Evolutionary conservation across 139 green algal species (phyloP).

Genomic region (Chloropicon primus): DNA sequence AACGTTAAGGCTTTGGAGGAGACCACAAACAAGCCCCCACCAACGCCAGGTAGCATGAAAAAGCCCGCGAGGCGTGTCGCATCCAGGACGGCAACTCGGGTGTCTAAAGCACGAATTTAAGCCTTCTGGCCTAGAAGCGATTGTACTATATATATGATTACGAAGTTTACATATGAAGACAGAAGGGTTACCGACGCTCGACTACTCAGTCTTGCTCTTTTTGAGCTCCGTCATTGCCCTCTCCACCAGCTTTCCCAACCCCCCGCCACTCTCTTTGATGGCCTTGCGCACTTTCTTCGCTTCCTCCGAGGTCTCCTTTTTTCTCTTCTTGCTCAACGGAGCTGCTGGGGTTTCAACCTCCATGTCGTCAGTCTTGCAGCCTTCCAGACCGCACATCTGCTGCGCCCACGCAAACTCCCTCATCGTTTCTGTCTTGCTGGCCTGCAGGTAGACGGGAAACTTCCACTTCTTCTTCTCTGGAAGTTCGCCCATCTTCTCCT

Average conservation of each 20-base stretch:
- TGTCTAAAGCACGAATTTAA: too few species aligned
- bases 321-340: not conserved
- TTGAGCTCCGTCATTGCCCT: not conserved
- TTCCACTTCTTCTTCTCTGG: not conserved
- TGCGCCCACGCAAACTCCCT: not conserved
- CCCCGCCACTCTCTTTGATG: not conserved
- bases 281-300: not conserved
- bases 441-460: not conserved
- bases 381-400: not conserved
- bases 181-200: too few species aligned
- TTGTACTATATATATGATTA: not conserved
- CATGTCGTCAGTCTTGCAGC: not conserved
- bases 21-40: not conserved
- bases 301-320: not conserved
- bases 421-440: not conserved
- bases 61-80: not conserved
- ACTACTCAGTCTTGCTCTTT: too few species aligned
- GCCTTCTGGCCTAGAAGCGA: too few species aligned
- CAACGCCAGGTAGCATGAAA: too few species aligned
- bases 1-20: conserved; percentile 21
- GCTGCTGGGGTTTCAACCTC: too few species aligned
- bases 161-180: too few species aligned
- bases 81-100: not conserved
- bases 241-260: not conserved
- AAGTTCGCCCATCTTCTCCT: too few species aligned